Percentiles rank a stretch among this genome's conserved stretches.
phyloP scores from a whole-genome alignment of 2,329 filamentous ascomycete species.

The Lasiodiplodia sp. region DNA sequence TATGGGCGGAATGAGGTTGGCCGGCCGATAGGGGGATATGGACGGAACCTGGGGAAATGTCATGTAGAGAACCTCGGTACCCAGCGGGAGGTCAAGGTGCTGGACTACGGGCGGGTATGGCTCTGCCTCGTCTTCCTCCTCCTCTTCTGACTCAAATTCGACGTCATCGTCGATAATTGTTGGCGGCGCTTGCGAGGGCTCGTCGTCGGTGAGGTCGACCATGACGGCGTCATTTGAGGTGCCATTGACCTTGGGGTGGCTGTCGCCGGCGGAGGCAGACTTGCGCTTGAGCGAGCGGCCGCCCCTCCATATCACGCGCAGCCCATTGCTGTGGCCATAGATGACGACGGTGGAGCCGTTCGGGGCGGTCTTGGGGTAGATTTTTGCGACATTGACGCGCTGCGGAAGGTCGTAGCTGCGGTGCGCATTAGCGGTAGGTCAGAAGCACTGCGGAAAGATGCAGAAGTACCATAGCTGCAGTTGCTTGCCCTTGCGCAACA shows the following conservation, averaged over 20 bases:
- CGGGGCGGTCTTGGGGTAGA: conserved; percentile 65
- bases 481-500: conserved; percentile 26
- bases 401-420: conserved; percentile 67
- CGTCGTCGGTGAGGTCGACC: conserved; percentile 63
- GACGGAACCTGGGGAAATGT: conserved; percentile 54
- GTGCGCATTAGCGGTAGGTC: not conserved
- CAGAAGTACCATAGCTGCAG: conserved; percentile 27
- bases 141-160: conserved; percentile 62
- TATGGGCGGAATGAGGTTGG: conserved; percentile 53
- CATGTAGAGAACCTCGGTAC: conserved; percentile 60
- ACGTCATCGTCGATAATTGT: conserved; percentile 34
- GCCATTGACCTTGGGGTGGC: conserved; percentile 51
- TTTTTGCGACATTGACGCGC: conserved; percentile 62
- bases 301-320: conserved; percentile 67
- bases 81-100: conserved; percentile 62
- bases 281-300: conserved; percentile 56
- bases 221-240: conserved; percentile 56
- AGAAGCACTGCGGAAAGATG: too few species aligned
- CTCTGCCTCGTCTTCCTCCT: conserved; percentile 64
- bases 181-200: conserved; percentile 41
- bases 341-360: conserved; percentile 69
- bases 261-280: conserved; percentile 36
- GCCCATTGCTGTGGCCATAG: conserved; percentile 65
- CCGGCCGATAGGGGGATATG: conserved; percentile 40
- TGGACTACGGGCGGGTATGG: conserved; percentile 63